Base-by-base conservation (phyloP, 495 filamentous ascomycete genomes). In the Penicillium cataractarum region DNA sequence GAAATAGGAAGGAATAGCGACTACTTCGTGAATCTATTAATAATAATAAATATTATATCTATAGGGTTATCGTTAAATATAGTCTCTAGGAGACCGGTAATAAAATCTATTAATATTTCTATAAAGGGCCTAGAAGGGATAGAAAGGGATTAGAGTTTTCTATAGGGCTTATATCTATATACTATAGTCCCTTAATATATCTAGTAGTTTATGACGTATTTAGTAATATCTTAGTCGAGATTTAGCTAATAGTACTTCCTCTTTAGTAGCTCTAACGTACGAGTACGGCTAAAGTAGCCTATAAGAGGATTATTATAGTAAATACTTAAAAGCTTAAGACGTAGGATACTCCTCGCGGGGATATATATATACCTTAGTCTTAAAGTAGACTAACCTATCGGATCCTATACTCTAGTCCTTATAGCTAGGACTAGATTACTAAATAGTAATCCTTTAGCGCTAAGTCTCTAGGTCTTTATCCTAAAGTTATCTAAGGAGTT, bases 241-340 rank as follows among this genome's bases (percentile, higher is more conserved):
- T 51, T 40, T 19, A 2, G 3, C 39, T 40, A 40, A 7, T 40
- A 40, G 19, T 40, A 40, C 1, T n/a, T 40, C 13, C 2, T 46
- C 9, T 46, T 22, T 15, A 46, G 4, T 46, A 46, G 42, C 6
- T 22, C 22, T 10, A 26, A 9, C 4, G 4, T 51, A 1, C 2
- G 1, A 29, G 26, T 3, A 3, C 12, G 2, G 3, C 26, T 31
- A 19, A 29, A 51, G n/a, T 51, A 51, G 15, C 24, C 19, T 17
- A 5, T 51, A 51, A 51, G 12, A 31, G 21, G 48, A 17, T 51
- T 51, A 51, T 51, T 51, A 29, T 50, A 27, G 8, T 50, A 27
- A 27, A 50, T 50, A 27, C 26, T 50, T 50, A 50, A 10, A 10
- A 50, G 17, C 27, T 50, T 50, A 17, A 1, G 2, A 2, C 12